Conservation (phyloP, 1,139 yeast genomes). For the Magnusiomyces paraingens region DNA sequence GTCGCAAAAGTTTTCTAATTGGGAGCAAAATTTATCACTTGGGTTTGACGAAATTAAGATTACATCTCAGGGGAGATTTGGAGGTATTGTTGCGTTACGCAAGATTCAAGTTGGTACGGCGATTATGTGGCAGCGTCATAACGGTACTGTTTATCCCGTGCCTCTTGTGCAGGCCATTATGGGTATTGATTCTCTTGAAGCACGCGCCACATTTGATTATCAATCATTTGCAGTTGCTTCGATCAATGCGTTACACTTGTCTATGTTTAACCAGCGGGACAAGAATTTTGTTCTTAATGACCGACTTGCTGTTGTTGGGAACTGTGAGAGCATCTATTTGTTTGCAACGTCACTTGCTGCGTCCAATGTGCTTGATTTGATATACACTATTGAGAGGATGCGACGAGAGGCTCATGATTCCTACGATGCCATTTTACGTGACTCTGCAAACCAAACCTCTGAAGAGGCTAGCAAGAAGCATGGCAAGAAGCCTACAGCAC, state of each 20-base stretch:
- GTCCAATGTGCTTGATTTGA: slow-evolving; percentile 71
- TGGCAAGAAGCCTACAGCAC: background rate
- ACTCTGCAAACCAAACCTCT: slow-evolving; percentile 34
- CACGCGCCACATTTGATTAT: slow-evolving; percentile 70
- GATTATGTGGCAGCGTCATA: slow-evolving; percentile 51
- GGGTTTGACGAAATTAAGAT: slow-evolving; percentile 53
- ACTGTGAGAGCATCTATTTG: slow-evolving; percentile 51
- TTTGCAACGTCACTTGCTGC: slow-evolving; percentile 81
- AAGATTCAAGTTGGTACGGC: slow-evolving; percentile 56
- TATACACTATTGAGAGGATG: slow-evolving; percentile 64
- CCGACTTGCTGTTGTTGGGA: slow-evolving; percentile 51
- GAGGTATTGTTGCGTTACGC: slow-evolving; percentile 53
- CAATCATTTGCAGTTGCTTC: slow-evolving; percentile 70
- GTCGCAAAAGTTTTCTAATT: slow-evolving; percentile 57
- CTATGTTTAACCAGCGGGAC: slow-evolving; percentile 64
- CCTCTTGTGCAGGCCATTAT: slow-evolving; percentile 65
- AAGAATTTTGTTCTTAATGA: slow-evolving; percentile 46
- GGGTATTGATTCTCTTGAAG: slow-evolving; percentile 49
- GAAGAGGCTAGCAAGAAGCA: slow-evolving; percentile 9
- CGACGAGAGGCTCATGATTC: slow-evolving; percentile 65
- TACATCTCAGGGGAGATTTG: slow-evolving; percentile 66
- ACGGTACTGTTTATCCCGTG: slow-evolving; percentile 30
- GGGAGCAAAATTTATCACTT: slow-evolving; percentile 65
- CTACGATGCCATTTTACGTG: slow-evolving; percentile 64
- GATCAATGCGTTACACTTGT: slow-evolving; percentile 45